Percentiles rank a stretch among this genome's conserved stretches.
phyloP scores from a whole-genome alignment of 2,329 filamentous ascomycete genomes.

The Grosmannia clavigera region DNA sequence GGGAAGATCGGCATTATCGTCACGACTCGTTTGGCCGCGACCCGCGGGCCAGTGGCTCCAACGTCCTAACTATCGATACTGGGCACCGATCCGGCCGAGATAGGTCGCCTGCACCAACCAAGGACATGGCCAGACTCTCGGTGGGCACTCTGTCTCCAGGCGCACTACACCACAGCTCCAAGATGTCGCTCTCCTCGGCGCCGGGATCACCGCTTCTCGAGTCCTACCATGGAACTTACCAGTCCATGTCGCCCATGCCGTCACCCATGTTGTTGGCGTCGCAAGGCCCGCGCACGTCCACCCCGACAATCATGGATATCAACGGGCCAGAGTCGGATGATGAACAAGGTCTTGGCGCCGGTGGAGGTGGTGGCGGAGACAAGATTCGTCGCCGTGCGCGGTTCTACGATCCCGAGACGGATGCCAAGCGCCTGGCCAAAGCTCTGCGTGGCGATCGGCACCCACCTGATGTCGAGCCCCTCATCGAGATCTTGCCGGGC shows the following conservation, averaged over 20 bases:
- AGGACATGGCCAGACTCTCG: slow-evolving; percentile 39
- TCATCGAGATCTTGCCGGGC: slow-evolving; percentile 74
- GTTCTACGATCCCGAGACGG: slow-evolving; percentile 76
- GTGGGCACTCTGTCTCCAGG: slow-evolving; percentile 28
- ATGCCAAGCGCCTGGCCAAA: slow-evolving; percentile 63
- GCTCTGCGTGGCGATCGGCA: slow-evolving; percentile 56
- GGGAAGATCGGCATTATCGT: slow-evolving; percentile 15
- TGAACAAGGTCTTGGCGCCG: neutral
- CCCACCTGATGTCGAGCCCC: slow-evolving; percentile 52
- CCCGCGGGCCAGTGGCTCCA: slow-evolving; percentile 22
- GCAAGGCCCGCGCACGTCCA: slow-evolving; percentile 36
- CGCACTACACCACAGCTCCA: slow-evolving; percentile 22
- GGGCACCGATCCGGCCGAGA: slow-evolving; percentile 14
- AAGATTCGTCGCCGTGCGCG: slow-evolving; percentile 47
- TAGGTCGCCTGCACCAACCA: slow-evolving; percentile 35
- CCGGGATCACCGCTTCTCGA: slow-evolving; percentile 80
- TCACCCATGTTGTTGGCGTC: slow-evolving; percentile 55
- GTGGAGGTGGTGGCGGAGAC: slow-evolving; percentile 23
- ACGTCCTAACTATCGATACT: slow-evolving; percentile 30
- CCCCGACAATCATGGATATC: slow-evolving; percentile 29
- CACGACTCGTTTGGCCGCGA: slow-evolving; percentile 22
- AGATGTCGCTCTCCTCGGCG: slow-evolving; percentile 36
- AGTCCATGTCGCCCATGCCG: slow-evolving; percentile 89
- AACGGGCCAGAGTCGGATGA: slow-evolving; percentile 40
- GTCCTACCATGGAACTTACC: slow-evolving; percentile 86